Conservation (phyloP, 108 stramenopile species). For the Pseudonitzschia pungens region DNA sequence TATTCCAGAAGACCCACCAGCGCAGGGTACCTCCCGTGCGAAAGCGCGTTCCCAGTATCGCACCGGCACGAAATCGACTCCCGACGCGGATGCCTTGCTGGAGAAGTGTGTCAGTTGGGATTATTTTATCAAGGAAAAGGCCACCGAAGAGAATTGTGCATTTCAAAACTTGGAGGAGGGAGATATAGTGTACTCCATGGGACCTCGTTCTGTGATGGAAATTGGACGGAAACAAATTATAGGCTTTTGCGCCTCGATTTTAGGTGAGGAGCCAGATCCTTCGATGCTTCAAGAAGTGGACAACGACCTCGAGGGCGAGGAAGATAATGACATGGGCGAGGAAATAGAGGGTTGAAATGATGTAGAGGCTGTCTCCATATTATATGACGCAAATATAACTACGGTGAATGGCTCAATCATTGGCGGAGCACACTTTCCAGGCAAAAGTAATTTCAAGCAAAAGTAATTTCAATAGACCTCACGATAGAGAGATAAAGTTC, state of each 20-base stretch:
- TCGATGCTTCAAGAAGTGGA: conserved; percentile 84
- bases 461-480: too few species aligned
- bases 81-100: conserved; percentile 70
- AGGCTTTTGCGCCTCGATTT: conserved; percentile 74
- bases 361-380: background rate
- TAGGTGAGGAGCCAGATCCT: conserved; percentile 83
- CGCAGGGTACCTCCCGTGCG: conserved; percentile 42
- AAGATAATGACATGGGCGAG: conserved; percentile 39
- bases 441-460: too few species aligned
- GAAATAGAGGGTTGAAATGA: conserved; percentile 9
- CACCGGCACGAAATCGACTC: conserved; percentile 36
- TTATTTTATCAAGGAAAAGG: conserved; percentile 76
- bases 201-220: conserved; percentile 79
- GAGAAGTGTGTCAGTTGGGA: conserved; percentile 72
- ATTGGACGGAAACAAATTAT: conserved; percentile 82
- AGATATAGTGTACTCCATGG: conserved; percentile 77
- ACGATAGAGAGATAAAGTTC: too few species aligned
- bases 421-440: too few species aligned
- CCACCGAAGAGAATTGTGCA: conserved; percentile 39
- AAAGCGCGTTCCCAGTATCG: conserved; percentile 28
- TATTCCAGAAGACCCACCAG: conserved; percentile 72
- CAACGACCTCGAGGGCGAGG: conserved; percentile 50
- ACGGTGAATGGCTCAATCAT: too few species aligned
- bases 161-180: conserved; percentile 42
- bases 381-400: too few species aligned